Base-by-base conservation (phyloP, 176 grass and related monocot genomes). In the Lolium rigidum region DNA sequence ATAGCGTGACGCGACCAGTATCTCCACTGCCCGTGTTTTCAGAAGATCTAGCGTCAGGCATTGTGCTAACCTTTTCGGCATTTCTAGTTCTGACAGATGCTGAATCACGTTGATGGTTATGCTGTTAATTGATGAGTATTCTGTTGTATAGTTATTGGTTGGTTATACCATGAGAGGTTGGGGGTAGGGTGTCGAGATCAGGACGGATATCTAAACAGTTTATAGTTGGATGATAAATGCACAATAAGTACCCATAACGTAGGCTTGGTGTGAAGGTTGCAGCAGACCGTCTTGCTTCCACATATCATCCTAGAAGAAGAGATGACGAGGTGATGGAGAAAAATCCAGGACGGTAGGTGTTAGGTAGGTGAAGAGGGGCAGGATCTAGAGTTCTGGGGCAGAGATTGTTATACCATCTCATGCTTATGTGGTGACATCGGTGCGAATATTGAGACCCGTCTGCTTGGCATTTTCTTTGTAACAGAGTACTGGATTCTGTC, bases 161-260 rank as follows among this genome's bases (percentile, higher is more conserved):
- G 46, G 9, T 50, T 22, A 10, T 70, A 55, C 22, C 15, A 64
- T 8, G 39, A 64, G 49, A 31, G 81, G 37, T 83, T 83, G 81
- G 81, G 67, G 37, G 20, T 46, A 28, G 51, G 66, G n/a, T 43
- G 48, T 25, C 13, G 13, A 25, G 66, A 83, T 18, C 44, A 81
- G 14, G 43, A 28, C 25, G 35, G 57, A 17, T 24, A 54, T 41
- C 60, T 77, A 6, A 70, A 22, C 35, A 37, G 41, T 43, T 38
- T 70, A 35, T 68, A 38, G 73, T 62, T 86, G 79, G 56, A 37
- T 86, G 54, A 60, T 89, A 65, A 62, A 66, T 82, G 46, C 74
- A 66, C 59, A 74, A 70, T 87, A 67, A 91, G 84, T 66, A n/a
- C 35, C 14, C 22, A 47, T 20, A 17, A 18, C 14, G 41, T 10